Percentiles rank a stretch among this genome's conserved stretches.
Conservation (phyloP, 2,329 filamentous ascomycete genomes). For the Pseudocercospora musae region DNA sequence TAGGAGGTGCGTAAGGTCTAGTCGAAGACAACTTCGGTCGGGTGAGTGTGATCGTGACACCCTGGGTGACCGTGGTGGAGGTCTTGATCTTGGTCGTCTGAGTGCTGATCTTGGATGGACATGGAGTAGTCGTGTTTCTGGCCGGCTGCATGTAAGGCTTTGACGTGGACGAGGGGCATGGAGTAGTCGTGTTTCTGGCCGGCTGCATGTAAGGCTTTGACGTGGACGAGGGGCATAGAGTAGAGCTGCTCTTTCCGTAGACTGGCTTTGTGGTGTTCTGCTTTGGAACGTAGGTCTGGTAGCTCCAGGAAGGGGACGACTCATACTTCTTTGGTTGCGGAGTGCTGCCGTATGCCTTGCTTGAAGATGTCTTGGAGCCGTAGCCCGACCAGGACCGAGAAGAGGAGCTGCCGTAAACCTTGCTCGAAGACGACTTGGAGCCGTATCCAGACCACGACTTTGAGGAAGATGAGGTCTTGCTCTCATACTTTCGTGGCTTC, state of each 20-base stretch:
- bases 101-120: not conserved
- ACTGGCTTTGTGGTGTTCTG: not conserved
- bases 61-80: conserved; percentile 1
- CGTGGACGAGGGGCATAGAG: not conserved
- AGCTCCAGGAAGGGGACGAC: not conserved
- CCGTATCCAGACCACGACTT: not conserved
- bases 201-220: not conserved
- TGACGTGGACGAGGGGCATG: not conserved
- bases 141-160: not conserved
- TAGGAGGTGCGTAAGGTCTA: not conserved
- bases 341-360: not conserved
- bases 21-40: conserved; percentile 1
- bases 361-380: not conserved
- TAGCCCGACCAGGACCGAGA: not conserved
- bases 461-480: not conserved
- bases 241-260: not conserved
- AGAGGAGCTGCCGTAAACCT: not conserved
- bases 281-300: not conserved
- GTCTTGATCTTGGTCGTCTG: not conserved
- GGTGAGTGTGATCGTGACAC: not conserved
- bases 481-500: not conserved
- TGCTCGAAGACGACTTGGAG: not conserved
- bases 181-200: not conserved
- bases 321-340: not conserved
- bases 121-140: not conserved